Evolutionary conservation across 1,139 yeast species (phyloP).

Genomic region (Blastobotrys indianensis): DNA sequence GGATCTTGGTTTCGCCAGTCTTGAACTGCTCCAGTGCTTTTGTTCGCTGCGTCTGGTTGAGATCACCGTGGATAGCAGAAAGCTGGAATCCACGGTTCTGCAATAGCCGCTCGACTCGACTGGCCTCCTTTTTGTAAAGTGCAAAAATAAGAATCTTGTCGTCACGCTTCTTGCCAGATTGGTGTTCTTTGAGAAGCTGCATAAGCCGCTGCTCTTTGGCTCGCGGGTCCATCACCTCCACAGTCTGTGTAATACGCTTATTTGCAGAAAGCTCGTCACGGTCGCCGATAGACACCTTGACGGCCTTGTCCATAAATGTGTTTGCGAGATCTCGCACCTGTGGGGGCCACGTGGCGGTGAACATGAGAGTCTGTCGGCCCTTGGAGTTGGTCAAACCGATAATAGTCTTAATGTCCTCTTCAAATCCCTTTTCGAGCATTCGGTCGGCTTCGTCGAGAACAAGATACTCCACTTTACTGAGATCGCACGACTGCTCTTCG

Average conservation of each 20-base stretch:
- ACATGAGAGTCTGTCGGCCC: conserved; percentile 77
- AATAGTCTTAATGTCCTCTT: conserved; percentile 86
- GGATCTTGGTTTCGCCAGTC: conserved; percentile 63
- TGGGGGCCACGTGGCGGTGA: conserved; percentile 85
- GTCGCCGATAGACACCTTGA: conserved; percentile 88
- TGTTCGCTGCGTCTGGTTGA: conserved; percentile 88
- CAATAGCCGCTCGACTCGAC: conserved; percentile 76
- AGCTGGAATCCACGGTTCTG: conserved; percentile 69
- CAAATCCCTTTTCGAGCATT: conserved; percentile 96
- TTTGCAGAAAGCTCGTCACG: conserved; percentile 92
- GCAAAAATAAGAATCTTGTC: conserved; percentile 91
- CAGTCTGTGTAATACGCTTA: conserved; percentile 86
- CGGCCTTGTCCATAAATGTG: conserved; percentile 73
- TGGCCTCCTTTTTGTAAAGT: conserved; percentile 91
- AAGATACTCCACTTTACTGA: conserved; percentile 64
- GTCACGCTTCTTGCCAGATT: conserved; percentile 51
- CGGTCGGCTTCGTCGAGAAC: conserved; percentile 97
- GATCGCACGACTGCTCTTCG: conserved; percentile 78
- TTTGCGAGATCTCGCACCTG: conserved; percentile 91
- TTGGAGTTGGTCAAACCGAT: conserved; percentile 47
- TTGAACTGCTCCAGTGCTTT: conserved; percentile 82
- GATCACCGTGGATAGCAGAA: conserved; percentile 94
- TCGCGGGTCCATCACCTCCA: conserved; percentile 83
- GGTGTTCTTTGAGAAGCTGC: conserved; percentile 68
- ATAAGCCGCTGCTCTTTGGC: conserved; percentile 74